Evolutionary conservation across 495 filamentous ascomycete species (phyloP), one percentile per base, ranked within the genome.

Genomic region (Neurospora sp.): DNA sequence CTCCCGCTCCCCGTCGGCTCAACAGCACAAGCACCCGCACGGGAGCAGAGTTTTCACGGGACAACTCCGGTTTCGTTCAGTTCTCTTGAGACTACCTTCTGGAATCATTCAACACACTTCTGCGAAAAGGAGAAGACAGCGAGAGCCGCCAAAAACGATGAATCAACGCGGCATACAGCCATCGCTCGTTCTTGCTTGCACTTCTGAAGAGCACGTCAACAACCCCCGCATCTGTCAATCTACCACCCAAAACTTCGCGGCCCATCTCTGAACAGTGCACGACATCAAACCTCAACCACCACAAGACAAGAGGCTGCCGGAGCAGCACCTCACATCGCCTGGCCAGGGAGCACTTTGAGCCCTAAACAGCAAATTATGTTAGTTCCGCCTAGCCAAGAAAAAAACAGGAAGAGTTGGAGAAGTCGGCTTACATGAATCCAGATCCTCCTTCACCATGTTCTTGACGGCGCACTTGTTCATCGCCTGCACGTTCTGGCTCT

Each of bases 381-480:
- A 66, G 54, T 59, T 24, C 21, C 5, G 21, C 1, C 10, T 54
- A 15, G 21, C 45, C 7, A 19, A 45, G 6, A 19, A 48, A 31
- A 34, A 15, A 6, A 42, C 2, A 62, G 15, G 2, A 9, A 62
- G 21, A 28, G 13, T 62, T 3, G 28, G 28, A 15, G 21, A 36
- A 34, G 28, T 8, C 13, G 3, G 69, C 86, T 78, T 81, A 88
- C 85, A 87, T 74, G 84, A 83, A 48, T 85, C 83, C 31, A 82
- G 83, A 31, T 79, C 75, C 80, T 87, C 85, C 8, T 78, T 74
- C 8, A 87, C 83, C 48, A 77, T 77, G 54, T 82, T 77, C 74
- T 83, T 78, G 38, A 85, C 79, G 4, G 80, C 79, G 76, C 86
- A 88, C 77, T 82, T 75, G 73, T 86, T 85, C 73, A 83, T 82